These are phyloP conservation scores for Zymoseptoria tritici DNA, from an alignment of 2,329 filamentous ascomycete genomes.

Conservation along the genomic window DNA sequence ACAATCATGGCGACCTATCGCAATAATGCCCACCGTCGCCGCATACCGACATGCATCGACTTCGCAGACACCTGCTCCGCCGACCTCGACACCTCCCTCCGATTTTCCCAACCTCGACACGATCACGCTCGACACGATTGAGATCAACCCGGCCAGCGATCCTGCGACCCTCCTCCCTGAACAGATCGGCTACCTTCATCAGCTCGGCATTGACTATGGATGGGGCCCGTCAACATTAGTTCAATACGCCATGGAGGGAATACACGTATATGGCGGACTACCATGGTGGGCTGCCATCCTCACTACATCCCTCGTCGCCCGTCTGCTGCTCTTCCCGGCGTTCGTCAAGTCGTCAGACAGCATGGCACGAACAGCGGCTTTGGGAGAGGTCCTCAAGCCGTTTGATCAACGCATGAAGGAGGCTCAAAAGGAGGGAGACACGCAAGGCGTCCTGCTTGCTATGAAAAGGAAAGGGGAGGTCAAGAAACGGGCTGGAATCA, in stretches of 20 bases:
- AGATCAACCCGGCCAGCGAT: conserved; percentile 26
- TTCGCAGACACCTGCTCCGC: conserved; percentile 23
- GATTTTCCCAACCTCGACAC: conserved; percentile 24
- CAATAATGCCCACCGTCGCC: conserved; percentile 11
- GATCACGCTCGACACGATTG: conserved; percentile 32
- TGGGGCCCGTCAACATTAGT: conserved; percentile 68
- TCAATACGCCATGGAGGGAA: conserved; percentile 70
- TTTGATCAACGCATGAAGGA: conserved; percentile 49
- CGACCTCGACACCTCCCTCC: conserved; percentile 19
- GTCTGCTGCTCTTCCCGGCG: conserved; percentile 58
- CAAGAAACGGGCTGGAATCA: conserved; percentile 45
- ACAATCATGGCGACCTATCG: conserved; percentile 4
- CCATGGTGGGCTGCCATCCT: conserved; percentile 79
- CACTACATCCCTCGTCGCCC: conserved; percentile 56
- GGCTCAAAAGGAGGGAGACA: conserved; percentile 40
- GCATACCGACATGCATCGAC: conserved; percentile 23
- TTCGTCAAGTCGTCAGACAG: conserved; percentile 56
- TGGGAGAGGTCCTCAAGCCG: conserved; percentile 52
- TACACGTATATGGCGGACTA: conserved; percentile 66
- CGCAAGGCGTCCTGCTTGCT: conserved; percentile 39
- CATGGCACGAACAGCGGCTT: conserved; percentile 52
- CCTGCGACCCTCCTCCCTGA: conserved; percentile 51
- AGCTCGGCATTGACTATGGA: conserved; percentile 80
- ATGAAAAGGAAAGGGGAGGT: conserved; percentile 45
- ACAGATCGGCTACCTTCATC: conserved; percentile 72